A percentile compares a stretch with the other conserved stretches of the same genome.
Evolutionary conservation across 768 basidiomycete species (phyloP).

Genomic region (Amanita phalloides): DNA sequence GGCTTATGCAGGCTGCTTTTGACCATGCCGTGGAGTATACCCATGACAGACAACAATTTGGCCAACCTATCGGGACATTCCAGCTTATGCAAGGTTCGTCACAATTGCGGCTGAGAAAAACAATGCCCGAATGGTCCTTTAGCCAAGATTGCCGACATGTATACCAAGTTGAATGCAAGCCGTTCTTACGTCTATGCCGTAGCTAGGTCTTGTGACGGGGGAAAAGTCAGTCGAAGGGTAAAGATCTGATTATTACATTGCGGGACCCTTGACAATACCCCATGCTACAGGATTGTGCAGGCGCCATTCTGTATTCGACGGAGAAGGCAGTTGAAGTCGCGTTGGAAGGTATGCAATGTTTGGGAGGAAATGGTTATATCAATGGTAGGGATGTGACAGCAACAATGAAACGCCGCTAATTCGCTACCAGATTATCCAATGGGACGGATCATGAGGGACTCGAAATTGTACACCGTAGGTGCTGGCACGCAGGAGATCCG

Average conservation of each 20-base stretch:
- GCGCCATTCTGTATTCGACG: conserved; percentile 87
- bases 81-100: conserved; percentile 85
- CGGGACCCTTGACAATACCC: background rate
- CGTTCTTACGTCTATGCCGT: conserved; percentile 91
- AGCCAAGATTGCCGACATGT: conserved; percentile 90
- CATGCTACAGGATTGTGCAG: conserved; percentile 74
- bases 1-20: conserved; percentile 90
- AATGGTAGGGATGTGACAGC: conserved; percentile 45
- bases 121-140: conserved; percentile 10
- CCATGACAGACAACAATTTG: conserved; percentile 92
- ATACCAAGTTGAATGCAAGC: conserved; percentile 83
- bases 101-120: conserved; percentile 5
- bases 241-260: conserved; percentile 11
- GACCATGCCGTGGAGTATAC: conserved; percentile 82
- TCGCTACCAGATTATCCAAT: conserved; percentile 66
- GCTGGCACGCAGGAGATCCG: conserved; percentile 97
- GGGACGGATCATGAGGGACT: conserved; percentile 80
- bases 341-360: conserved; percentile 84
- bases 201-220: conserved; percentile 77
- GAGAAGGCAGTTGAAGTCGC: conserved; percentile 89
- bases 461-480: conserved; percentile 85
- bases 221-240: conserved; percentile 68
- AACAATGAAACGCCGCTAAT: background rate
- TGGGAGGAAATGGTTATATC: conserved; percentile 94
- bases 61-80: conserved; percentile 78